Percentiles rank a stretch among this genome's conserved stretches.
phyloP scores from a whole-genome alignment of 352 stramenopile species.

The Phytophthora brassicae region DNA sequence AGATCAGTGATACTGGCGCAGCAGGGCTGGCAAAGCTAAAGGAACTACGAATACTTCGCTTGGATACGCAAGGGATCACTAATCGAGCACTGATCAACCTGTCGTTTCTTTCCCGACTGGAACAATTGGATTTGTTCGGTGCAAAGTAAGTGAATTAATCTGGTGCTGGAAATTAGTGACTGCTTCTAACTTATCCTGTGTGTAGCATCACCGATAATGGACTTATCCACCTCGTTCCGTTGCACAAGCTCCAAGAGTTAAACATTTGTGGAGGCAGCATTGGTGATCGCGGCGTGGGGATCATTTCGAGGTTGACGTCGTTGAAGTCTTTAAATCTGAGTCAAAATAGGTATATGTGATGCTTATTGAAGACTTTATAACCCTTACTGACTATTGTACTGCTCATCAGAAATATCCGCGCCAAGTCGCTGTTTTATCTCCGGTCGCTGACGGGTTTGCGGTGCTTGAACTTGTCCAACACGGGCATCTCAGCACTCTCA shows the following conservation, averaged over 20 bases:
- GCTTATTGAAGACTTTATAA: not conserved
- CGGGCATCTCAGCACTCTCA: slow-evolving; percentile 60
- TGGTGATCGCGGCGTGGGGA: slow-evolving; percentile 64
- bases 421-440: slow-evolving; percentile 65
- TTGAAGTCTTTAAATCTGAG: slow-evolving; percentile 79
- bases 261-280: slow-evolving; percentile 71
- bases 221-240: slow-evolving; percentile 54
- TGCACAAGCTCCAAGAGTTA: slow-evolving; percentile 58
- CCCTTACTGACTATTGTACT: not conserved
- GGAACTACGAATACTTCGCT: slow-evolving; percentile 55
- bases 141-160: slow-evolving; percentile 46
- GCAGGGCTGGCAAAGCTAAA: slow-evolving; percentile 49
- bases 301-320: slow-evolving; percentile 75
- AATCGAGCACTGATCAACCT: slow-evolving; percentile 62
- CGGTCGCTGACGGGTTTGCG: slow-evolving; percentile 57
- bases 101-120: slow-evolving; percentile 51
- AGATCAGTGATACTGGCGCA: slow-evolving; percentile 64
- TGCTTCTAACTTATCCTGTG: slow-evolving; percentile 4
- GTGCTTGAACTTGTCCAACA: slow-evolving; percentile 80
- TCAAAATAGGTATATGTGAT: slow-evolving; percentile 60
- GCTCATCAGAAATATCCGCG: slow-evolving; percentile 61
- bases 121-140: slow-evolving; percentile 73
- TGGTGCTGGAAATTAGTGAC: slow-evolving; percentile 4
- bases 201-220: slow-evolving; percentile 70
- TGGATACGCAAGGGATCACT: slow-evolving; percentile 69